Evolutionary conservation across 2,329 filamentous ascomycete genomes (phyloP), one percentile per base, ranked within the genome.

Genomic region (Chrysosporium queenslandicum): DNA sequence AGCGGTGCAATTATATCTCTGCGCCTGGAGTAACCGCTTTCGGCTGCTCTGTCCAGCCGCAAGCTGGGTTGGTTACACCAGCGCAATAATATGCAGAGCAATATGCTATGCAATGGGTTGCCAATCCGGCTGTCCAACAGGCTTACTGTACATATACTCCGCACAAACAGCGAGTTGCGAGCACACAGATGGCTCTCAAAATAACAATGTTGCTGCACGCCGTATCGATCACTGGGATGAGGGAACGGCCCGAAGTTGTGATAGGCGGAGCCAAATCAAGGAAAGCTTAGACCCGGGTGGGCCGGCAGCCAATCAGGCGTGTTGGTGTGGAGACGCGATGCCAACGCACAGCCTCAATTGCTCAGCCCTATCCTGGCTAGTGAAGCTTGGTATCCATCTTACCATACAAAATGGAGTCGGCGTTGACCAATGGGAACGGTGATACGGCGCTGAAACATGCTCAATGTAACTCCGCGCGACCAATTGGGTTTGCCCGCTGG

Each of bases 381-480:
- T 45, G 25, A 45, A 40, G 4, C 20, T 40, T 40, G 20, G 37
- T 23, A n/a, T 36, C 27, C 9, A 21, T 20, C 5, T 11, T 23
- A 40, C 37, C 37, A 11, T 23, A 21, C 37, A 40, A 23, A 11
- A 8, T 40, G 37, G 37, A 40, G 37, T 20, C 2, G 18, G 3
- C n/a, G 27, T 29, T 23, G 1, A 14, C 46, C 46, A 49, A 49
- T 49, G 8, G 25, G 27, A 37, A 8, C n/a, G 1, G 23, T 32
- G 36, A 32, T 20, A 40, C 34, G 36, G 36, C 9, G 7, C 46
- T 49, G 46, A 49, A 49, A 49, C 46, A 40, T 18, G 46, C 46
- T 41, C 46, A 41, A 41, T 49, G 46, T 40, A 49, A 49, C 46
- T 30, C 5, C 2, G 2, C 5, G 11, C 23, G 14, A 20, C 46